These are phyloP conservation scores for Vigna hirtella DNA, from an alignment of 306 rosid genomes.

Conservation along the genomic window DNA sequence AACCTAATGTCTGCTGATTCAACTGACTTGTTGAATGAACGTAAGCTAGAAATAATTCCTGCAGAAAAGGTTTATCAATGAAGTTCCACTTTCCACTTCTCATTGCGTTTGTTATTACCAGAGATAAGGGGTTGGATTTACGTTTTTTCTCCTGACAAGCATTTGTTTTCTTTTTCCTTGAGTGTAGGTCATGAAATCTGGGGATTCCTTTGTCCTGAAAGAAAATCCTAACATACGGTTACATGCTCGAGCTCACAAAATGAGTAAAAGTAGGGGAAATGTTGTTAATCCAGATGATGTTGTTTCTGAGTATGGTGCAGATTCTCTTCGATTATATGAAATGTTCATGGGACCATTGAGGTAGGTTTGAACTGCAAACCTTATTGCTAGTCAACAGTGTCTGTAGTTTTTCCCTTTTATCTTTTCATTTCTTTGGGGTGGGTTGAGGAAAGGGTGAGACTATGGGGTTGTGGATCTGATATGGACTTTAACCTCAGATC, in stretches of 20 bases:
- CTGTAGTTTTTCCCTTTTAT: neutral
- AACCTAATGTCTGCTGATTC: slow-evolving; percentile 75
- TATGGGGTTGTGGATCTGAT: slow-evolving; percentile 29
- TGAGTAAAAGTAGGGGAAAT: slow-evolving; percentile 98
- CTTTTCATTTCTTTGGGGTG: slow-evolving; percentile 31
- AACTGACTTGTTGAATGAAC: slow-evolving; percentile 58
- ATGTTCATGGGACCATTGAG: slow-evolving; percentile 99
- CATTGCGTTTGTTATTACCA: slow-evolving; percentile 25
- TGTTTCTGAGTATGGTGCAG: slow-evolving; percentile 94
- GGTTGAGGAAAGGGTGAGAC: neutral
- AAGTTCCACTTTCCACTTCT: slow-evolving; percentile 30
- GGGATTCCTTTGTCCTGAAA: slow-evolving; percentile 86
- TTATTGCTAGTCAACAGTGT: slow-evolving; percentile 13
- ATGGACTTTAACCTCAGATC: slow-evolving; percentile 38
- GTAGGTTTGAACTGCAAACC: slow-evolving; percentile 50
- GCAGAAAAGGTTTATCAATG: slow-evolving; percentile 71
- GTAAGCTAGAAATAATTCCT: slow-evolving; percentile 64
- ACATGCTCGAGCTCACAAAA: slow-evolving; percentile 88
- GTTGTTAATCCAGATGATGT: slow-evolving; percentile 96
- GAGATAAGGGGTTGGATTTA: slow-evolving; percentile 24
- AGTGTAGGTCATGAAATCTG: slow-evolving; percentile 75
- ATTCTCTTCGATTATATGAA: slow-evolving; percentile 96
- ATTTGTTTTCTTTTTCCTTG: slow-evolving; percentile 40
- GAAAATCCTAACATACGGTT: slow-evolving; percentile 77
- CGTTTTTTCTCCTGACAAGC: slow-evolving; percentile 20